Conservation (phyloP, 352 stramenopile species). For the Globisporangium orthogonon region DNA sequence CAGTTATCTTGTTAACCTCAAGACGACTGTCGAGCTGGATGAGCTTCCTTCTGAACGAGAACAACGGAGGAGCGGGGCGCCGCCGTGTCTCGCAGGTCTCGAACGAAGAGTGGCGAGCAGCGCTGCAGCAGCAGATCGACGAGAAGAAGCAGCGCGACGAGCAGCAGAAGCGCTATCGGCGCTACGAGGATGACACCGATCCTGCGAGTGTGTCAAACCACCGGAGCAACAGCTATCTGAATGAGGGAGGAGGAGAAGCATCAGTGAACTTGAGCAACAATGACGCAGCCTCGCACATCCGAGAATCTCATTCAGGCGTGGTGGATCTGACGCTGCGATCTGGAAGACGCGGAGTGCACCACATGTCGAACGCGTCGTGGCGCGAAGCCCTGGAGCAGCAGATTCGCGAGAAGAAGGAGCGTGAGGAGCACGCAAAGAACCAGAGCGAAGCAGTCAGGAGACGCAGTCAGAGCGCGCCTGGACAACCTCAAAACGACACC, state of each 20-base stretch:
- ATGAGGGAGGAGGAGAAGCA: not conserved
- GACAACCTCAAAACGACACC: not conserved
- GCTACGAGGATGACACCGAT: not conserved
- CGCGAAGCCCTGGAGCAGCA: constrained; percentile 38
- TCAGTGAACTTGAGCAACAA: not conserved
- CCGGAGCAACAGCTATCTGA: not conserved
- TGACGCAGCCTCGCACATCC: not conserved
- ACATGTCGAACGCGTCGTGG: constrained; percentile 35
- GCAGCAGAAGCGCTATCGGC: constrained; percentile 7
- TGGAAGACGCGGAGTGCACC: constrained; percentile 26
- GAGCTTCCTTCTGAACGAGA: constrained; percentile 13
- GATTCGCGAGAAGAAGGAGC: constrained; percentile 36
- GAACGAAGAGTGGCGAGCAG: constrained; percentile 29
- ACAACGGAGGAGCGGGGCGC: constrained; percentile 4
- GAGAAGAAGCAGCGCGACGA: constrained; percentile 23
- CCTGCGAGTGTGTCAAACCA: not conserved
- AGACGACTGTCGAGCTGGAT: constrained; percentile 1
- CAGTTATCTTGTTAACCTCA: not conserved
- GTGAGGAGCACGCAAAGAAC: constrained; percentile 3
- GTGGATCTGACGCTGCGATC: not conserved
- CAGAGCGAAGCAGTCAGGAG: not conserved
- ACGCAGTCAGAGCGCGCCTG: constrained; percentile 13
- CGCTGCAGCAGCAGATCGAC: constrained; percentile 26
- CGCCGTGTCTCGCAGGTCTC: constrained; percentile 21
- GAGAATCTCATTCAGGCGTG: not conserved